phyloP scores from a whole-genome alignment of 805 yeast genomes.

The Wickerhamiella galacta region DNA sequence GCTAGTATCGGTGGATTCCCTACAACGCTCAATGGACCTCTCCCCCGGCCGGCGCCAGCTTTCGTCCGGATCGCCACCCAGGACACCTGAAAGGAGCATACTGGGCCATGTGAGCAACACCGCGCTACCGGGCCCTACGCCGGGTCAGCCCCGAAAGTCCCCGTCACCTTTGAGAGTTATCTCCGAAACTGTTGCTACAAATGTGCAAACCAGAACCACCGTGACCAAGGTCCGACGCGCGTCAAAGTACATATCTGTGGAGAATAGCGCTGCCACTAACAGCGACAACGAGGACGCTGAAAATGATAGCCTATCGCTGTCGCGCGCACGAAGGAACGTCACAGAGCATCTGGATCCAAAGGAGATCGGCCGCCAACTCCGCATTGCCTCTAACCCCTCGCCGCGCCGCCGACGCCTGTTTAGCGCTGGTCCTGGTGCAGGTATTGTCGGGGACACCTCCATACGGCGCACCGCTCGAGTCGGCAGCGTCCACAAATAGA shows the following conservation, averaged over 20 bases:
- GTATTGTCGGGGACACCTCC: too few relatives aligned
- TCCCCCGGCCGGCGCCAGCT: constrained; percentile 1
- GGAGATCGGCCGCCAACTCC: constrained; percentile 16
- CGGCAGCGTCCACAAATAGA: too few relatives aligned
- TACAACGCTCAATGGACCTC: constrained; percentile 11
- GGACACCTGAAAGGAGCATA: constrained; percentile 65
- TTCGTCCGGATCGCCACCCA: constrained; percentile 27
- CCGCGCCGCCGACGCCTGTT: constrained; percentile 15
- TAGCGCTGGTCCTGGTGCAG: too few relatives aligned
- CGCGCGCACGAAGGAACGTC: constrained; percentile 9
- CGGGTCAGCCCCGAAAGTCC: constrained; percentile 86
- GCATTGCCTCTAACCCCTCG: constrained; percentile 21
- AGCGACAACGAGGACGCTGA: constrained; percentile 28
- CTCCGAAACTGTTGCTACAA: constrained; percentile 2
- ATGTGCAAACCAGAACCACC: constrained; percentile 2
- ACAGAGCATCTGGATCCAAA: too few relatives aligned
- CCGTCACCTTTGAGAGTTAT: constrained; percentile 10
- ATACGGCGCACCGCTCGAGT: too few relatives aligned
- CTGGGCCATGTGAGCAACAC: constrained; percentile 48
- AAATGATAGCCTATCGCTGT: constrained; percentile 6
- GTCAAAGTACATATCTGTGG: constrained; percentile 7
- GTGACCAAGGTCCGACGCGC: constrained; percentile 4
- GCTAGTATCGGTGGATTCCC: constrained; percentile 19
- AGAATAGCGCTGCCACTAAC: constrained; percentile 19
- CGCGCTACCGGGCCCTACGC: constrained; percentile 82